Evolutionary conservation across 2,329 filamentous ascomycete genomes (phyloP).

Genomic region (Orbilia javanica): DNA sequence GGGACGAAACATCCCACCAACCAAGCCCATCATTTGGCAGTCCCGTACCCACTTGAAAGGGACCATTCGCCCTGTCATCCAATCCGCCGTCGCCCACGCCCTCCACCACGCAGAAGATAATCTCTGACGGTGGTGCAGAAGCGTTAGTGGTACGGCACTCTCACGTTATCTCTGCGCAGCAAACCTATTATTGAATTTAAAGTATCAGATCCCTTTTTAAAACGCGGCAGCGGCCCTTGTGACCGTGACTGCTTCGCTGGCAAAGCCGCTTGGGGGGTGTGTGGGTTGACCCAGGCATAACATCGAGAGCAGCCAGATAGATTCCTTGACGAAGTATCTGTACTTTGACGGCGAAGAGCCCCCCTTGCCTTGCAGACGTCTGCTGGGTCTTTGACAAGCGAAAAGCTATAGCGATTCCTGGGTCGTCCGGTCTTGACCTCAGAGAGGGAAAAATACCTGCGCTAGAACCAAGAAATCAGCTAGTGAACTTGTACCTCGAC

Average conservation of each 20-base stretch:
- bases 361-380: conserved; percentile 55
- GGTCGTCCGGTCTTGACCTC: neutral
- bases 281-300: conserved; percentile 10
- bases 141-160: conserved; percentile 41
- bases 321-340: conserved; percentile 35
- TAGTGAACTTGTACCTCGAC: conserved; percentile 38
- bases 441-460: neutral
- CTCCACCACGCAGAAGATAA: conserved; percentile 54
- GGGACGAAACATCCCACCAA: conserved; percentile 56
- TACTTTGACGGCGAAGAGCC: conserved; percentile 55
- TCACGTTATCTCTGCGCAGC: conserved; percentile 58
- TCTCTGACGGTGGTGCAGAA: conserved; percentile 26
- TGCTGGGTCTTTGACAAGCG: conserved; percentile 50
- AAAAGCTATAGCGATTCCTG: conserved; percentile 43
- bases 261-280: conserved; percentile 52
- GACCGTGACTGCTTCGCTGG: conserved; percentile 59
- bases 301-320: neutral
- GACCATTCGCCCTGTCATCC: conserved; percentile 36
- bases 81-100: conserved; percentile 55
- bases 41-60: conserved; percentile 40
- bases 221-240: conserved; percentile 59
- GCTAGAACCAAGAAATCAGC: conserved; percentile 6
- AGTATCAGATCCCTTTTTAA: conserved; percentile 58
- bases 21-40: conserved; percentile 39
- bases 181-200: conserved; percentile 59